Evolutionary conservation across 2,329 filamentous ascomycete genomes (phyloP), one percentile per base, ranked within the genome.

Genomic region (Aspergillus alliaceus): DNA sequence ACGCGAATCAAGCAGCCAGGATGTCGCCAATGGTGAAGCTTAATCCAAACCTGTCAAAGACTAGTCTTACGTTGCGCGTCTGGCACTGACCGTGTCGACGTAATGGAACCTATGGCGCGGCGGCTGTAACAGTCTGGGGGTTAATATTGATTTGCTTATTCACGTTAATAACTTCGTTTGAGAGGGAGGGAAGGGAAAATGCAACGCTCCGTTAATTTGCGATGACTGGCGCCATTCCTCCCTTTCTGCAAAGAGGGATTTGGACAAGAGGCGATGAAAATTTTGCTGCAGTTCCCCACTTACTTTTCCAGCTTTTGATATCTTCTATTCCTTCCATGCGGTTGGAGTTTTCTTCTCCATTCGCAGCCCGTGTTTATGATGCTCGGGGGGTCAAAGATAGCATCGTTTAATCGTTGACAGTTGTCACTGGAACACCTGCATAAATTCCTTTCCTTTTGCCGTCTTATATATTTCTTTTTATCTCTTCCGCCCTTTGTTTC

Each of bases 1-100:
- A 74, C 88, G 93, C 75, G 91, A 96, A 80, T 84, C 87, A 64
- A 88, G 85, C 72, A 69, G 65, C 37, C 60, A 63, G 55, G 72
- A 75, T 53, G 66, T 63, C 55, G 60, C 67, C 64, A 72, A 71
- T 59, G 72, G 69, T 64, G 73, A 75, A 56, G 70, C 70, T 59
- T 76, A 74, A 68, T 64, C 67, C 40, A 65, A 66, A 61, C 65
- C 64, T 66, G 58, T 31, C 40, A 39, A 63, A 57, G 59, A 67
- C 64, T 58, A 63, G 59, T 65, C 63, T 68, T 56, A 31, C 44
- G 39, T 58, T 64, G 64, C 64, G 66, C 32, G 66, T 64, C 64
- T 68, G 64, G 66, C 68, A 67, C 69, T 65, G 65, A 66, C 64
- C 69, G 67, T 73, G 69, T 70, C 68, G 67, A 69, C 64, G 66